Base-by-base conservation (phyloP, 768 basidiomycete genomes). In the Sarcomyxa edulis region DNA sequence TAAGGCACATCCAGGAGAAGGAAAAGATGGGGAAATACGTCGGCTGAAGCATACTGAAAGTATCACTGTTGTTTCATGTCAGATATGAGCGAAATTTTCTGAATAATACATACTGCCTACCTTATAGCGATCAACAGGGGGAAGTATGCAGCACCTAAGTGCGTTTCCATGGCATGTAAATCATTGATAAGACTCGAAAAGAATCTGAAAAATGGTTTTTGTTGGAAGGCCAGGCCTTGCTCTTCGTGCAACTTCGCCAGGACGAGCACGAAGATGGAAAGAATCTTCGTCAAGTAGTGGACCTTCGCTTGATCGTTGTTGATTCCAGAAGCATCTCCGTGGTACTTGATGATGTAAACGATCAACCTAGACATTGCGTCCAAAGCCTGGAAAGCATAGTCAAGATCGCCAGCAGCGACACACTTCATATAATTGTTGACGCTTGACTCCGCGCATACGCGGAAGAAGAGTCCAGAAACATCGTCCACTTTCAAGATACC, bases 321-420 rank as follows among this genome's bases (percentile, higher is more conserved):
- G 42, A 89, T 72, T 7, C 89, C 92, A 9, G 85, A 81, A 19
- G 93, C 89, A 64, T 99, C 96, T 8, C 94, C 96, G 49, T 98
- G 95, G 59, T 98, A 97, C 68, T 98, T 98, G 77, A 98, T 93
- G 65, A 99, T 94, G 61, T 96, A 92, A 24, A 91, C 87, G 48
- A 99, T 90, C 44, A 99, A 71, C 47, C 92, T 80, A 25, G 95
- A 91, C 71, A 97, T 81, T 1, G 96, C 93, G 60, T 99, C 96
- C 51, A 98, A 69, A 11, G 92, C 87, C 56, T 90, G 92, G 69
- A 94, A 97, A 16, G 88, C 80, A 40, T 78, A 76, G 24, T 77
- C 76, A 45, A 72, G 77, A 51, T 91, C 85, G 31, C 84, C 82
- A 7, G 78, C 67, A 18, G 81, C 72, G 24, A 84, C 63, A 48